Conservation (phyloP, 176 grass and related monocot species). For the Avena insularis region DNA sequence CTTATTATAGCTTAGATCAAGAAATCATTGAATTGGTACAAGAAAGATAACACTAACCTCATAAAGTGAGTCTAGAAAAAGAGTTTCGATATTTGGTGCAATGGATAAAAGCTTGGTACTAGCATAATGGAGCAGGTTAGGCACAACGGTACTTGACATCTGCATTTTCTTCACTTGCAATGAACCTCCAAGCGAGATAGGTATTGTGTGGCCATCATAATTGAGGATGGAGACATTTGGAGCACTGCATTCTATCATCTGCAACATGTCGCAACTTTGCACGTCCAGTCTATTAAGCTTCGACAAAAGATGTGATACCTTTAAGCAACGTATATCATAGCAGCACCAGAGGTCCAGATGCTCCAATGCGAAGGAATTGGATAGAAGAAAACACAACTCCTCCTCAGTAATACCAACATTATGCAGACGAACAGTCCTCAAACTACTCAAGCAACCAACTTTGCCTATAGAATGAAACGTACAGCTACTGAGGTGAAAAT, state of each 20-base stretch:
- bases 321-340: slow-evolving; percentile 15
- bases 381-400: slow-evolving; percentile 22
- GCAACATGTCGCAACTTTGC: not conserved
- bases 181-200: slow-evolving; percentile 1
- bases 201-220: slow-evolving; percentile 13
- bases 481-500: slow-evolving; percentile 25
- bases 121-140: slow-evolving; percentile 22
- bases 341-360: not conserved
- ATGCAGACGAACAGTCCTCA: slow-evolving; percentile 11
- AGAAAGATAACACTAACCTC: not conserved
- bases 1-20: not conserved
- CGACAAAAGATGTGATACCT: slow-evolving; percentile 2
- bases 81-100: slow-evolving; percentile 34
- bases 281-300: slow-evolving; percentile 18
- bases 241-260: slow-evolving; percentile 12
- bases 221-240: slow-evolving; percentile 17
- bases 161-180: slow-evolving; percentile 7
- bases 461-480: not conserved
- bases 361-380: slow-evolving; percentile 18
- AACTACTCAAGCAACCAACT: slow-evolving; percentile 10
- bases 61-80: slow-evolving; percentile 13
- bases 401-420: slow-evolving; percentile 32
- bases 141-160: not conserved
- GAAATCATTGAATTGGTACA: not conserved
- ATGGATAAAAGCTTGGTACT: not conserved